Evolutionary conservation across 176 grass and related monocot species (phyloP), one percentile per base, ranked within the genome.

Genomic region (Metroxylon sagu): DNA sequence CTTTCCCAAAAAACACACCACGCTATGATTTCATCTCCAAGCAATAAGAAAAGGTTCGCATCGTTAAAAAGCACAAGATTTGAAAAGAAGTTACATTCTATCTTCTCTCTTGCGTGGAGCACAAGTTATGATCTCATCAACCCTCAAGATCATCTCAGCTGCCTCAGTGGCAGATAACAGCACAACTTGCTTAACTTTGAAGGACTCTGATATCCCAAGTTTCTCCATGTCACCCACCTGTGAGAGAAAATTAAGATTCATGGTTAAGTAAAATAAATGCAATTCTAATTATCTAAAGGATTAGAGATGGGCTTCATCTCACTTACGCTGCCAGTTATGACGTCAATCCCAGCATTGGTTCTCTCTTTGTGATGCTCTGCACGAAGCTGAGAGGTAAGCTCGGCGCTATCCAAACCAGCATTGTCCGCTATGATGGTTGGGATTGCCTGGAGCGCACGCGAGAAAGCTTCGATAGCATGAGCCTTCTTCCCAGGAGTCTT

Each of bases 301-400:
- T 43, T 43, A 43, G 35, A 43, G 35, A 43, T 43, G 35, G 35
- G 12, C 35, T 43, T 43, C 35, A 12, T 35, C 12, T 43, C 35
- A 74, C 87, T 83, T 88, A 97, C 93, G 1, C 73, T 30, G 50
- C 87, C 87, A 10, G 76, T 75, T 43, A 92, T 80, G 62, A 98
- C 81, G 59, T 98, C 87, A 18, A 98, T 85, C 58, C 93, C 93
- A 76, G 73, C 59, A 66, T 72, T 76, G 49, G 72, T 71, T 0
- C 71, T 74, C 71, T 92, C 87, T 57, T 78, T 98, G 59, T 98
- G 87, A 69, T 98, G 93, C 84, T 98, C 87, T 21, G 93, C 93
- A 54, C 87, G 82, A 58, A 98, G 93, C 79, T 98, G 93, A 35
- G 93, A 98, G 66, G 88, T 90, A 18, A 98, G 67, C 62, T 98